Evolutionary conservation across 2,329 filamentous ascomycete genomes (phyloP), one percentile per base, ranked within the genome.

Genomic region (Talaromyces amestolkiae): DNA sequence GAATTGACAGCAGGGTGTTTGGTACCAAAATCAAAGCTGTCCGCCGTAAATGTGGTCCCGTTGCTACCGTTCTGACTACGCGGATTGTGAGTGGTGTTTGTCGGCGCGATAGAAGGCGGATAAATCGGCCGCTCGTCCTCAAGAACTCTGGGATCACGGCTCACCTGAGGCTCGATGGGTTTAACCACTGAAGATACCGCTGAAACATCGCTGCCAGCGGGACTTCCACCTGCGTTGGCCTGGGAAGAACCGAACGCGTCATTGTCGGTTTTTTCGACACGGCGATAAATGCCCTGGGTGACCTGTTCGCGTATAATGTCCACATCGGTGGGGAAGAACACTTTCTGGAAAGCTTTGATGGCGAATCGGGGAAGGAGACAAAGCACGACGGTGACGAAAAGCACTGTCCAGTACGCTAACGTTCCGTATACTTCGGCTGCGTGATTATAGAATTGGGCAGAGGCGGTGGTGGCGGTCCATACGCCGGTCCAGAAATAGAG

Each of bases 251-350:
- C 75, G 51, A 80, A 82, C 6, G 82, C 80, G 62, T 84, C 83
- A 39, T 45, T 27, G 37, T 31, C 61, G 81, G 81, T 47, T 86
- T 77, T 64, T 47, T 15, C 39, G 54, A n/a, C 9, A 45, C 19
- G 15, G 51, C 27, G 13, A 33, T 27, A 66, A 15, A 43, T 66
- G 70, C 95, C 95, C 79, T 89, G 84, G 33, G 87, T 87, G 67
- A 96, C 88, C 81, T 98, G 93, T 78, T 99, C 95, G 58, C 95
- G 92, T 73, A 99, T 89, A 69, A 99, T 96, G 76, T 99, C 95
- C 66, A 97, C 89, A 73, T 99, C 95, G 70, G 90, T 89, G 3
- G 95, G 95, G 77, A 90, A 91, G 80, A 93, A 98, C 63, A 97
- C 91, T 80, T 99, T 99, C 78, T 98, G 95, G 59, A 95, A 80